A percentile compares a stretch with the other conserved stretches of the same genome.
phyloP scores from a whole-genome alignment of 352 stramenopile species.

The Pythium myriotylum region DNA sequence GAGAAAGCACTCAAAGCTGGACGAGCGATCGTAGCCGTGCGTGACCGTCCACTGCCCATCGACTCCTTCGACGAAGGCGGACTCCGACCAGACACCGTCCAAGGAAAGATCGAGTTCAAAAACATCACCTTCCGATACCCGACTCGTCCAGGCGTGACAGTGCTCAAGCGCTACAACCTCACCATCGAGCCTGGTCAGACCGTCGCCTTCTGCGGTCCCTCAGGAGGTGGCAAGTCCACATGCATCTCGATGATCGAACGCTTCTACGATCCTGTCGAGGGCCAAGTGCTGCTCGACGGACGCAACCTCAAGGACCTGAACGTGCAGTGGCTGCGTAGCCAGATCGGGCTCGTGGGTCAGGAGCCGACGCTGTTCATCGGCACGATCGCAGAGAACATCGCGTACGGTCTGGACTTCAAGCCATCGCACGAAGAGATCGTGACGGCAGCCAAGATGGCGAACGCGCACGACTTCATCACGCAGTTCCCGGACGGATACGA shows the following conservation, averaged over 20 bases:
- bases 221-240: conserved; percentile 39
- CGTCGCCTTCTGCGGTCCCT: conserved; percentile 52
- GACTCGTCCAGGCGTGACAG: conserved; percentile 49
- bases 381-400: conserved; percentile 86
- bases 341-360: conserved; percentile 62
- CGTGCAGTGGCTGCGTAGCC: conserved; percentile 48
- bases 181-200: conserved; percentile 66
- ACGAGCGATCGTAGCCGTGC: conserved; percentile 34
- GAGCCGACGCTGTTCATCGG: conserved; percentile 74
- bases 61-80: conserved; percentile 37
- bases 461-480: conserved; percentile 12
- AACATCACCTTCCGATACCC: conserved; percentile 81
- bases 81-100: conserved; percentile 9
- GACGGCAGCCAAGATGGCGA: conserved; percentile 7
- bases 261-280: conserved; percentile 61
- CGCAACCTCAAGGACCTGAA: conserved; percentile 60
- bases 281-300: conserved; percentile 69
- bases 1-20: conserved; percentile 75
- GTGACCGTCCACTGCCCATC: conserved; percentile 36
- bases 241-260: conserved; percentile 31
- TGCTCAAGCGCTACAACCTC: conserved; percentile 87
- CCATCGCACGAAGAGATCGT: conserved; percentile 10
- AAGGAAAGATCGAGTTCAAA: conserved; percentile 51
- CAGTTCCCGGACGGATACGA: conserved; percentile 42
- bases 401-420: conserved; percentile 4